A percentile compares a stretch with the other conserved stretches of the same genome.
Evolutionary conservation across 306 rosid species (phyloP).

Genomic region (Dalbergia oliveri): DNA sequence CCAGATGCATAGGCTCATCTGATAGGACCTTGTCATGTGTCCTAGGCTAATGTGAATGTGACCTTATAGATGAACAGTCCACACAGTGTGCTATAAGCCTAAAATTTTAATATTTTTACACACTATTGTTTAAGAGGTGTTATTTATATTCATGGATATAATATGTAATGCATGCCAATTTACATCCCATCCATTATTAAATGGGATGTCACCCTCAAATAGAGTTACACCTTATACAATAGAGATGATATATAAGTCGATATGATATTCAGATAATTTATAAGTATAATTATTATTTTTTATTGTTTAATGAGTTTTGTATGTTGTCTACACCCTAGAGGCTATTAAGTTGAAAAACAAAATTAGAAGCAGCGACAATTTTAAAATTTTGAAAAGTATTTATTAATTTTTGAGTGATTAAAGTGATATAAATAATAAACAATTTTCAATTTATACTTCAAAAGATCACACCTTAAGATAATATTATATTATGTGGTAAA

Average conservation of each 20-base stretch:
- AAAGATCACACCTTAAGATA: background rate
- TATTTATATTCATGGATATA: too few relatives aligned
- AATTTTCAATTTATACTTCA: background rate
- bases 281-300: too few relatives aligned
- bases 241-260: too few relatives aligned
- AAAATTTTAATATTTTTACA: background rate
- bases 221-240: too few relatives aligned
- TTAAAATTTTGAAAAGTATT: background rate
- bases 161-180: too few relatives aligned
- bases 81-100: constrained; percentile 25
- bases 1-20: constrained; percentile 46
- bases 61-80: constrained; percentile 30
- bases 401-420: background rate
- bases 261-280: too few relatives aligned
- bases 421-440: background rate
- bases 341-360: background rate
- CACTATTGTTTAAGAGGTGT: too few relatives aligned
- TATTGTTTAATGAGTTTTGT: too few relatives aligned
- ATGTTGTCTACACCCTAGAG: too few relatives aligned
- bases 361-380: background rate
- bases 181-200: too few relatives aligned
- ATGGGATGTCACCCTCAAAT: too few relatives aligned
- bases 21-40: constrained; percentile 33
- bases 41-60: constrained; percentile 12
- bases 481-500: too few relatives aligned